Percentiles rank a stretch among this genome's conserved stretches.
These are phyloP conservation scores for Neurospora sp. DNA, from an alignment of 495 filamentous ascomycete genomes.

Conservation along the genomic window DNA sequence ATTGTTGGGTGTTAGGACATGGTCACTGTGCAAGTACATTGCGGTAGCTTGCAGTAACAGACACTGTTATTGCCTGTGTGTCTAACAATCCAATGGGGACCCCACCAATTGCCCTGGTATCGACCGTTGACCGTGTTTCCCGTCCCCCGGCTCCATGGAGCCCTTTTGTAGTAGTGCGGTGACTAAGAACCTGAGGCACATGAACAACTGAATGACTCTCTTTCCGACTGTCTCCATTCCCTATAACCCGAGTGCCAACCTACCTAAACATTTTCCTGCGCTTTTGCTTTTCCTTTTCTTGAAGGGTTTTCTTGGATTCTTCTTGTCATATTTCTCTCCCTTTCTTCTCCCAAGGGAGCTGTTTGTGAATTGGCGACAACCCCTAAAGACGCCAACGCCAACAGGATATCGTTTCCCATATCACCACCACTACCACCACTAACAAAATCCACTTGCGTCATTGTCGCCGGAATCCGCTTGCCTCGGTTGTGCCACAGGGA, in stretches of 20 bases:
- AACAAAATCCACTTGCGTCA: constrained; percentile 5
- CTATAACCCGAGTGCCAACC: neutral
- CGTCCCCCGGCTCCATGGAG: neutral
- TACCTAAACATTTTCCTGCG: neutral
- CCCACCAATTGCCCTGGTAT: neutral
- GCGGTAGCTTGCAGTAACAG: neutral
- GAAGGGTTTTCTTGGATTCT: neutral
- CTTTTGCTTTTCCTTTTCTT: neutral
- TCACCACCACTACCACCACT: neutral
- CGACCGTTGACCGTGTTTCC: neutral
- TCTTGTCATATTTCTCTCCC: neutral
- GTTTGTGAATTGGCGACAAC: neutral
- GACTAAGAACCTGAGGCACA: neutral
- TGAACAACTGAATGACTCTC: neutral
- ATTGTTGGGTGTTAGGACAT: neutral
- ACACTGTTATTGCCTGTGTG: neutral
- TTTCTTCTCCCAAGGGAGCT: neutral
- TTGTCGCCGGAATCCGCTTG: constrained; percentile 12
- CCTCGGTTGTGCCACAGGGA: constrained; percentile 13
- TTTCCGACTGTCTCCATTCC: neutral
- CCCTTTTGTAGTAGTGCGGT: neutral
- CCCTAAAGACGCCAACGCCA: neutral
- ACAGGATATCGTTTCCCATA: neutral
- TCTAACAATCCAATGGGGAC: neutral
- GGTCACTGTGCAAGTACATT: neutral